phyloP scores from a whole-genome alignment of 148 eudicot genomes.

The Oxyria digyna region DNA sequence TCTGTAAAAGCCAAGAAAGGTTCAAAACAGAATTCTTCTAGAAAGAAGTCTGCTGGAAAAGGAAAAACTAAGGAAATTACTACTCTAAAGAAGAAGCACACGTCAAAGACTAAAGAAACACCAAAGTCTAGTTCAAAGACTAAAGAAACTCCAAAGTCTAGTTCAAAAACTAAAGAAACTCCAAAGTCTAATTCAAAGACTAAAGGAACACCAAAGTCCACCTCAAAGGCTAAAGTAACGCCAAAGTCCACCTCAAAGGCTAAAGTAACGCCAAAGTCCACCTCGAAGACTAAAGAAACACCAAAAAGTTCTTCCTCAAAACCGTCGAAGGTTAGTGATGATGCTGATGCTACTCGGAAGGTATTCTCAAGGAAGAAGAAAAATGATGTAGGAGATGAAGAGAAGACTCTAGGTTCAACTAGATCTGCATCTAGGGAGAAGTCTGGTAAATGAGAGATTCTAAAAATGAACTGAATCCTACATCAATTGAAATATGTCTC shows the following conservation, averaged over 20 bases:
- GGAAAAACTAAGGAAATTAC: slow-evolving; percentile 31
- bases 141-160: no score
- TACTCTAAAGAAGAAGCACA: slow-evolving; percentile 35
- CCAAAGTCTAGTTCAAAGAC: no score
- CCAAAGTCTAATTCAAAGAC: no score
- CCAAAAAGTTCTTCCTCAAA: slow-evolving; percentile 42
- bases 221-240: slow-evolving; percentile 36
- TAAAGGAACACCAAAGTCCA: slow-evolving; percentile 51
- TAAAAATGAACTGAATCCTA: background rate
- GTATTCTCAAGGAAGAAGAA: slow-evolving; percentile 68
- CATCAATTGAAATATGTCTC: background rate
- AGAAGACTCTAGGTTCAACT: slow-evolving; percentile 47
- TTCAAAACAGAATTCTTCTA: slow-evolving; percentile 34
- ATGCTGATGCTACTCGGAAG: slow-evolving; percentile 37
- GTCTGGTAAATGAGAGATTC: slow-evolving; percentile 27
- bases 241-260: slow-evolving; percentile 37
- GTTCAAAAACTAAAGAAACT: no score
- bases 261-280: slow-evolving; percentile 51
- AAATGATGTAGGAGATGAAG: slow-evolving; percentile 29
- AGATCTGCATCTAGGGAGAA: slow-evolving; percentile 48
- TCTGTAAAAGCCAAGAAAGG: slow-evolving; percentile 20
- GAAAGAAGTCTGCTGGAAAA: slow-evolving; percentile 38
- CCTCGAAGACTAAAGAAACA: slow-evolving; percentile 32
- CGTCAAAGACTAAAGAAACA: slow-evolving; percentile 32
- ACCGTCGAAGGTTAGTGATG: slow-evolving; percentile 27